These are phyloP conservation scores for Scytalidium sp. DNA, from an alignment of 2,329 filamentous ascomycete species.

Conservation along the genomic window DNA sequence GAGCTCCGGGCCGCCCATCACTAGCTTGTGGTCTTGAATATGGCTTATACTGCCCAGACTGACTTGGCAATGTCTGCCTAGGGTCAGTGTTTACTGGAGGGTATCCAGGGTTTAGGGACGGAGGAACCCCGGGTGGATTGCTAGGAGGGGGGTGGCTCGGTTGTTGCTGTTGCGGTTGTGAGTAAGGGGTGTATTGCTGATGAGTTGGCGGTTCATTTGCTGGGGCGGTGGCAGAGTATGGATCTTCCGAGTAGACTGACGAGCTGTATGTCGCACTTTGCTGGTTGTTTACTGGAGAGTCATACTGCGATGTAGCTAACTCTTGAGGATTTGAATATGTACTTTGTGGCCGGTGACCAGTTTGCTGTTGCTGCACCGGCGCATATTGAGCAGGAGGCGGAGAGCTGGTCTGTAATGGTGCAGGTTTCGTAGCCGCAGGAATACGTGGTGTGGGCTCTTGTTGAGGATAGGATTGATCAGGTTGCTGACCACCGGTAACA, in stretches of 20 bases:
- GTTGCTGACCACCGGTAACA: conserved; percentile 36
- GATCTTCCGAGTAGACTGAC: conserved; percentile 24
- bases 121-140: conserved; percentile 25
- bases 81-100: conserved; percentile 31
- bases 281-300: conserved; percentile 59
- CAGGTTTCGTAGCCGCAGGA: conserved; percentile 42
- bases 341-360: conserved; percentile 58
- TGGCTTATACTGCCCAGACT: conserved; percentile 55
- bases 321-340: conserved; percentile 74
- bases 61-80: conserved; percentile 48
- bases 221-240: conserved; percentile 17
- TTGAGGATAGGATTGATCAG: conserved; percentile 43
- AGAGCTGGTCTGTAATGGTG: conserved; percentile 48
- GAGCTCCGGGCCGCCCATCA: conserved; percentile 31
- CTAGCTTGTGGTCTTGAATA: conserved; percentile 36
- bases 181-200: conserved; percentile 28
- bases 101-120: conserved; percentile 25
- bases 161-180: conserved; percentile 14
- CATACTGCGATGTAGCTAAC: conserved; percentile 73
- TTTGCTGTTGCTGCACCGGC: conserved; percentile 36
- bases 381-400: conserved; percentile 50
- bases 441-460: conserved; percentile 49
- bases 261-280: conserved; percentile 34
- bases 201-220: conserved; percentile 16
- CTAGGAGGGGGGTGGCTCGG: conserved; percentile 17